phyloP scores from a whole-genome alignment of 768 basidiomycete species.

The Lactarius quietus region DNA sequence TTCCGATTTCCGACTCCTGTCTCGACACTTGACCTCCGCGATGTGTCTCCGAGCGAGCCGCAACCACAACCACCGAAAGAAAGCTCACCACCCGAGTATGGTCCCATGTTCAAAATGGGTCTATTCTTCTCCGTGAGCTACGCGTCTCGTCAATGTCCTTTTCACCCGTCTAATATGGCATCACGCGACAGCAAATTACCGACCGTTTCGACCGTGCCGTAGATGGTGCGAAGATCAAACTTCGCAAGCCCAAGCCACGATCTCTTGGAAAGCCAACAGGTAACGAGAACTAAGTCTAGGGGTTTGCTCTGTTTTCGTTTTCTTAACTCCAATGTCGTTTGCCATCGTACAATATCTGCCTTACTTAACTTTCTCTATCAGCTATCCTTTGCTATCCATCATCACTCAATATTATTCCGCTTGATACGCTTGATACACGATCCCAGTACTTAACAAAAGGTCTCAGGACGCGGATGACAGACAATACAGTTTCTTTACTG shows the following conservation, averaged over 20 bases:
- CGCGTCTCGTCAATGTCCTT: not conserved
- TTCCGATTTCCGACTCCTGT: not conserved
- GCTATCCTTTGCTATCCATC: not conserved
- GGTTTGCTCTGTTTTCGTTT: not conserved
- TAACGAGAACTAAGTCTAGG: not conserved
- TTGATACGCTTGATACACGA: not conserved
- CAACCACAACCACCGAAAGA: not conserved
- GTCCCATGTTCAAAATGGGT: slow-evolving; percentile 5
- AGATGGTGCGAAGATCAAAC: slow-evolving; percentile 14
- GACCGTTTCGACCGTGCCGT: slow-evolving; percentile 2
- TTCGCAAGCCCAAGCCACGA: slow-evolving; percentile 8
- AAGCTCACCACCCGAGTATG: not conserved
- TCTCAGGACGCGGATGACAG: slow-evolving; percentile 11
- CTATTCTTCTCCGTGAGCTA: not conserved
- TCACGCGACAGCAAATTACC: slow-evolving; percentile 5
- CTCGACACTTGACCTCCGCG: not conserved
- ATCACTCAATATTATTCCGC: not conserved
- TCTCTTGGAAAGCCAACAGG: not conserved
- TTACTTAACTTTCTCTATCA: not conserved
- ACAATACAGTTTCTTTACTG: slow-evolving; percentile 24
- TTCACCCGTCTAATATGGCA: not conserved
- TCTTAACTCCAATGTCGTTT: not conserved
- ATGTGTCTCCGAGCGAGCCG: not conserved
- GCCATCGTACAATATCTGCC: not conserved
- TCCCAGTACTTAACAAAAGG: not conserved